These are phyloP conservation scores for Pyronema domesticum DNA, from an alignment of 495 filamentous ascomycete genomes.

Conservation along the genomic window DNA sequence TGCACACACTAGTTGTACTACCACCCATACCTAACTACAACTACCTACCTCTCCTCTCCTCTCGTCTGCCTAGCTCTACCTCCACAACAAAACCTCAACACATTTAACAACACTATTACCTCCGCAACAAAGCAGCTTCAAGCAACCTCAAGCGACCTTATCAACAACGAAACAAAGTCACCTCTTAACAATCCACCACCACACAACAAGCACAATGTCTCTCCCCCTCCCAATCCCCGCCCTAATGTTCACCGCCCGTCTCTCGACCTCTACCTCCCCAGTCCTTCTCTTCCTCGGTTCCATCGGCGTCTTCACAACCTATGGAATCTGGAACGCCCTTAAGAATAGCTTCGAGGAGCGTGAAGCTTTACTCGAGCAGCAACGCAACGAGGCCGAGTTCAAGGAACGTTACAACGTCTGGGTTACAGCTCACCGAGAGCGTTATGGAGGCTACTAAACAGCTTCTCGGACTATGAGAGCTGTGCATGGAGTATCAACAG, in stretches of 20 bases:
- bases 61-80: too few species aligned
- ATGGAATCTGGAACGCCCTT: not conserved
- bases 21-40: too few species aligned
- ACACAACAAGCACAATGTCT: too few species aligned
- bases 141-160: too few species aligned
- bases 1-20: too few species aligned
- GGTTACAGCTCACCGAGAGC: not conserved
- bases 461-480: not conserved
- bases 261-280: not conserved
- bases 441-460: not conserved
- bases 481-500: too few species aligned
- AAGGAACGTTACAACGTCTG: not conserved
- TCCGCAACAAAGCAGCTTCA: too few species aligned
- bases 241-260: not conserved
- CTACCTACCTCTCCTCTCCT: too few species aligned
- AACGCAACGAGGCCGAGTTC: constrained; percentile 1
- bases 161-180: too few species aligned
- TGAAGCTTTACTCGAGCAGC: not conserved
- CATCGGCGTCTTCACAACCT: constrained; percentile 3
- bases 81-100: too few species aligned
- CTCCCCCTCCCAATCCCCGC: not conserved
- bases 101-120: too few species aligned
- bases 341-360: not conserved
- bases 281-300: constrained; percentile 1
- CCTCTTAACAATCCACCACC: too few species aligned